Evolutionary conservation across 805 yeast genomes (phyloP), one percentile per base, ranked within the genome.

Genomic region (Sugiyamaella valdiviana): DNA sequence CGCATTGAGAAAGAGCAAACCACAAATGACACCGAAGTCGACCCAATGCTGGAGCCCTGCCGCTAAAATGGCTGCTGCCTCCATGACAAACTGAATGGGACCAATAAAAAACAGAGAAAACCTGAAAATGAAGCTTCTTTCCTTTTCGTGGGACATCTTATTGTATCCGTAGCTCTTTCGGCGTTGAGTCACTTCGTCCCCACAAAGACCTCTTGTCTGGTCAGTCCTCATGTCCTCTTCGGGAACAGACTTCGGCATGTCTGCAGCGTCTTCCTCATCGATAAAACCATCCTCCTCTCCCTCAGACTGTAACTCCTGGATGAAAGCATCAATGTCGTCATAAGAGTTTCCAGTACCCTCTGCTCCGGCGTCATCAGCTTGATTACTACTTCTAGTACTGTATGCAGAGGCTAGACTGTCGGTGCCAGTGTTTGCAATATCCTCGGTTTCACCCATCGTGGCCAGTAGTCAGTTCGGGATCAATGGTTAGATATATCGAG

Each of bases 21-120:
- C 96, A 72, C 86, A 81, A 68, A 89, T 89, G 69, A 89, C 97
- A 81, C 97, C 96, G 77, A 89, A 89, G 80, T 89, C 96, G 66
- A 89, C 96, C 96, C 96, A 89, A 76, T 90, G 96, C 75, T 87
- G 87, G 63, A 87, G 78, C 82, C 95, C 96, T 58, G 95, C 95
- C 66, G 96, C 95, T 70, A 87, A 76, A 57, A 87, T 79, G 62
- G 96, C 95, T 65, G 96, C 96, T 65, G 91, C 95, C 57, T 87
- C 95, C 96, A 87, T 87, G 67, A 87, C 95, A 82, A 88, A 87
- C 76, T 88, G 96, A 69, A 87, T 87, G 60, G 96, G 96, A 74
- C 96, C 96, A 58, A 87, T 83, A 71, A 87, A 87, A 79, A 86
- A 87, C 84, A 79, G 78, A 63, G 83, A 65, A 69, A 88, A 86